These are phyloP conservation scores for Termitomyces sp. DNA, from an alignment of 768 basidiomycete species.

Conservation along the genomic window DNA sequence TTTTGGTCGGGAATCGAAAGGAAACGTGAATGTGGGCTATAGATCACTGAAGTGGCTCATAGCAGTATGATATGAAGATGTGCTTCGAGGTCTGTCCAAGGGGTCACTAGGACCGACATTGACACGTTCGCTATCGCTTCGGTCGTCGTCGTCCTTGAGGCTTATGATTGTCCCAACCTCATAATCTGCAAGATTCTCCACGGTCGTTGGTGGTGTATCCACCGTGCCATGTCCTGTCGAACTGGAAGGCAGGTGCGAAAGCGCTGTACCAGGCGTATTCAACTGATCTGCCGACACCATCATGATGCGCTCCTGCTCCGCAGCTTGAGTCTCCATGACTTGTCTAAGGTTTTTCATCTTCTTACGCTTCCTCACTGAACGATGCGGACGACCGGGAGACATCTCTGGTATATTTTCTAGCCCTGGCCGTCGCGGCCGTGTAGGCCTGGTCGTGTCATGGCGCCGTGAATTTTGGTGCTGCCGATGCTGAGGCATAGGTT, in stretches of 20 bases:
- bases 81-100: constrained; percentile 23
- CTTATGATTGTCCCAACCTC: not conserved
- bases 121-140: not conserved
- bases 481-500: constrained; percentile 11
- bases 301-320: not conserved
- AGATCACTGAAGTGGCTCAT: constrained; percentile 22
- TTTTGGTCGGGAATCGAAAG: not conserved
- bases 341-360: not conserved
- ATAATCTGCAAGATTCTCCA: constrained; percentile 11
- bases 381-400: not conserved
- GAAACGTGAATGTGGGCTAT: not conserved
- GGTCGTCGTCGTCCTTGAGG: not conserved
- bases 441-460: constrained; percentile 1
- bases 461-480: not conserved
- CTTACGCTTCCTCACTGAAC: constrained; percentile 7
- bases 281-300: not conserved
- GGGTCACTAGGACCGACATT: not conserved
- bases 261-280: not conserved
- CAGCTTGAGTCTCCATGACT: not conserved
- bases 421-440: not conserved
- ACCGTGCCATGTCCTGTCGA: constrained; percentile 7
- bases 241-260: constrained; percentile 3
- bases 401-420: not conserved
- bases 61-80: constrained; percentile 30
- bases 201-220: constrained; percentile 15